Evolutionary conservation across 2,329 filamentous ascomycete genomes (phyloP), one percentile per base, ranked within the genome.

Genomic region (Aspergillus sp.): DNA sequence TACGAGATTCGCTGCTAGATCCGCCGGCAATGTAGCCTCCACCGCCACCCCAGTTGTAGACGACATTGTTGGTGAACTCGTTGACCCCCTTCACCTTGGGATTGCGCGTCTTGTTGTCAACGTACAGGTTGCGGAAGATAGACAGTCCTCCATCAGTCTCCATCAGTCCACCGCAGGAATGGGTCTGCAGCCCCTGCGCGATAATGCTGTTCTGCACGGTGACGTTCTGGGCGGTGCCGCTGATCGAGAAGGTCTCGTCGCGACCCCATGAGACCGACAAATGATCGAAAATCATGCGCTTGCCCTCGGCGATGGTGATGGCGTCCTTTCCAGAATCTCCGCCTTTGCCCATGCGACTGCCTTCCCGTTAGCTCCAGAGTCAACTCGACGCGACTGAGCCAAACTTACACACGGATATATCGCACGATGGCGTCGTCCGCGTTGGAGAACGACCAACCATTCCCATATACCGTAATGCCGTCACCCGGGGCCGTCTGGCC

Each of bases 1-100:
- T 32, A 64, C 63, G 76, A 55, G 79, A 83, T 26, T 75, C 65
- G 4, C 78, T 81, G 0, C 66, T 71, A 36, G 79, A 81, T 60
- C 83, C 82, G 2, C 82, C 82, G 0, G 82, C 82, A 54, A 84
- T 85, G 55, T 85, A 85, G 4, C 79, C 83, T 5, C 81, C 82
- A 0, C 82, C 82, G 78, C 60, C 63, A 16, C 63, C 63, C 63
- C 82, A 85, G 67, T 85, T 85, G 65, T 85, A 85, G 2, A 85
- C 66, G 2, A 85, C 77, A 65, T 81, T 76, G 60, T 79, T 78
- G 49, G 74, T 75, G 59, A 84, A 85, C 64, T 85, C 82, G 24
- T 84, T 85, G 3, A 81, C 77, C 0, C 82, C 82, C 67, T 85
- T 85, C 52, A 84, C 81, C 60, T 84, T 84, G 1, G 83, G 82